Base-by-base conservation (phyloP, 1,139 yeast genomes). In the Kurtzmaniella quercitrusa region DNA sequence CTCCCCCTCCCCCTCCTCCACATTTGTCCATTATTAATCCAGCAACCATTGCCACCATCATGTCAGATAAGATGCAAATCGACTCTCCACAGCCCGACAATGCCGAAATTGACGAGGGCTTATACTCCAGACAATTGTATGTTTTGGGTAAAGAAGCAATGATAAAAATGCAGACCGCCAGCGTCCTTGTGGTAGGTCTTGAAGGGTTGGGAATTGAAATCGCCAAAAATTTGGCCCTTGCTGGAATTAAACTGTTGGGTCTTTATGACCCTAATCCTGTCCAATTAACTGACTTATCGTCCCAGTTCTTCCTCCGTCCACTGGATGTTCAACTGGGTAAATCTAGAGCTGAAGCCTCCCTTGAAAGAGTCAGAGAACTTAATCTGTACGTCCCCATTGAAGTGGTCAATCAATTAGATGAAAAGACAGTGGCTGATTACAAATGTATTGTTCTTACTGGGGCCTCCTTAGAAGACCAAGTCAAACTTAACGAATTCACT, bases 131-230 rank as follows among this genome's bases (percentile, higher is more conserved):
- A 65, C 98, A 93, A 69, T 78, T 93, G 63, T 89, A 90, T 56
- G 97, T 90, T 45, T 68, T 90, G 55, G 97, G 97, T 46, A 87
- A 88, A 58, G 98, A 93, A 55, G 99, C 99, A 44, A 93, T 93
- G 99, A 74, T 91, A 57, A 87, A 89, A 64, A 88, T 93, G 97
- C 96, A 93, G 59, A 76, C 80, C 52, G 90, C 98, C 38, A 89
- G 86, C 57, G 96, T 93, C 16, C 77, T 93, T 43, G 75, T 93
- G 44, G 80, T 91, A 50, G 98, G 98, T 3, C 70, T 91, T 50
- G 83, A 82, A 59, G 98, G 98, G 34, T 72, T 93, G 41, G 99
- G 99, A 54, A 78, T 88, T 40, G 99, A 93, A 65, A 90, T 93
- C 48, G 97, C 98, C 36, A 94, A 93, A 67, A 93, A 93, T 65